Base-by-base conservation (phyloP, 2,329 filamentous ascomycete species). In the Parafenestella ontariensis region DNA sequence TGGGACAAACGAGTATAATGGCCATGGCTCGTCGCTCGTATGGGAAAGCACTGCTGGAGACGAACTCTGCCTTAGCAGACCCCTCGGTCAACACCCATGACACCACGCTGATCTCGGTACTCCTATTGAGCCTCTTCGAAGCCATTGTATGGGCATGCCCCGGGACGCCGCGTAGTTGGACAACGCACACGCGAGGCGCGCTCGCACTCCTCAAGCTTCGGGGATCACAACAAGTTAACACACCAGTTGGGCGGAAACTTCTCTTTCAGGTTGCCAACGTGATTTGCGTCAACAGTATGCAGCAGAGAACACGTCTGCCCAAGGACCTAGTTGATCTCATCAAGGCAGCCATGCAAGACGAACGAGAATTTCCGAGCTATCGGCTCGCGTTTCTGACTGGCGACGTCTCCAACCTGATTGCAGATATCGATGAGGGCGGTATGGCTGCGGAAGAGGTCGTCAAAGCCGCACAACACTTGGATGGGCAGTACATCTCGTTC, bases 81-180 rank as follows among this genome's bases (percentile, higher is more conserved):
- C 42, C 56, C 7, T 17, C 23, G 8, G 39, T 23, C 26, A 54
- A 58, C n/a, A 46, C 17, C 1, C 33, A 49, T 18, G 58, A 65
- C 20, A 36, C 41, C 13, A 60, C 59, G 9, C 56, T 65, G 8
- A 45, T 61, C 13, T 58, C 56, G 4, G 61, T 65, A 1, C 37
- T 65, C 10, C 45, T 65, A 1, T 47, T 64, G 13, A 51, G 58
- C 21, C 31, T 65, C 1, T 65, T 58, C 42, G 62, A 65, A 42
- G 56, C 58, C 6, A 49, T 63, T 11, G 45, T 52, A 3, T 65
- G 57, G 34, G 37, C 50, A 7, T 40, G 52, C 15, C 18, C 48
- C 5, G 23, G 48, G 4, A 52, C 54, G 9, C 55, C 60, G 8
- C 48, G 44, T 9, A 62, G 58, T n/a, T 64, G 60, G 62, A 55